These are phyloP conservation scores for Xylaria bambusicola DNA, from an alignment of 495 filamentous ascomycete species.

Conservation along the genomic window DNA sequence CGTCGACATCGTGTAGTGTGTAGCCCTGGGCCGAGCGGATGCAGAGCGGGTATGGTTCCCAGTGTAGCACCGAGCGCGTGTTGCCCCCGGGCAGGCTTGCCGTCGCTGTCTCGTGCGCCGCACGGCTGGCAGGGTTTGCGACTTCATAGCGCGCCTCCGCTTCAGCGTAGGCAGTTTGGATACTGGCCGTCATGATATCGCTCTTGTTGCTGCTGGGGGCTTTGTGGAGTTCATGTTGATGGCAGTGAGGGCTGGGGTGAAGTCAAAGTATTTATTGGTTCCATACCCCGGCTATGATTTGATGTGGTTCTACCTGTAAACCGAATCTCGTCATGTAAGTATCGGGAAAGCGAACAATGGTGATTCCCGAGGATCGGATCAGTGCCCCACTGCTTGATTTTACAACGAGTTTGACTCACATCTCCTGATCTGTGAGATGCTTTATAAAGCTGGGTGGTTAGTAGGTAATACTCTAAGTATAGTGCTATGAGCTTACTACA, in stretches of 20 bases:
- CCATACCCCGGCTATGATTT: too few relatives aligned
- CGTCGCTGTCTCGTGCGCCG: constrained; percentile 40
- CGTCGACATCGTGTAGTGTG: constrained; percentile 45
- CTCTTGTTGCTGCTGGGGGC: not conserved
- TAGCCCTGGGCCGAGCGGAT: constrained; percentile 43
- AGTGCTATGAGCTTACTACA: too few relatives aligned
- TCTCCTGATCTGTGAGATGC: too few relatives aligned
- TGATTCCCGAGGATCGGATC: constrained; percentile 9
- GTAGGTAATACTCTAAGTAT: too few relatives aligned
- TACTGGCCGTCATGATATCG: constrained; percentile 1
- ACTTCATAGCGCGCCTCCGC: constrained; percentile 35
- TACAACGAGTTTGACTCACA: not conserved
- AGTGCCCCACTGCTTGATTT: not conserved
- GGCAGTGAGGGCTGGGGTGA: not conserved
- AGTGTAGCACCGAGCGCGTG: constrained; percentile 59
- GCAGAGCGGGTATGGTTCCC: constrained; percentile 57
- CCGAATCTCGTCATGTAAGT: not conserved
- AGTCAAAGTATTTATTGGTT: not conserved
- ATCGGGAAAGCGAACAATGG: not conserved
- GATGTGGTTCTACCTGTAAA: not conserved
- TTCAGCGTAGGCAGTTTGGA: constrained; percentile 26
- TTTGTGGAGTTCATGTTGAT: not conserved
- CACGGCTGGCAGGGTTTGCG: constrained; percentile 39
- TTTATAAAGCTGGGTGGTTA: too few relatives aligned
- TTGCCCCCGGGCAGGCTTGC: constrained; percentile 60